A percentile compares a stretch with the other conserved stretches of the same genome.
phyloP scores from a whole-genome alignment of 2,329 filamentous ascomycete genomes.

The Apiospora saccharicola region DNA sequence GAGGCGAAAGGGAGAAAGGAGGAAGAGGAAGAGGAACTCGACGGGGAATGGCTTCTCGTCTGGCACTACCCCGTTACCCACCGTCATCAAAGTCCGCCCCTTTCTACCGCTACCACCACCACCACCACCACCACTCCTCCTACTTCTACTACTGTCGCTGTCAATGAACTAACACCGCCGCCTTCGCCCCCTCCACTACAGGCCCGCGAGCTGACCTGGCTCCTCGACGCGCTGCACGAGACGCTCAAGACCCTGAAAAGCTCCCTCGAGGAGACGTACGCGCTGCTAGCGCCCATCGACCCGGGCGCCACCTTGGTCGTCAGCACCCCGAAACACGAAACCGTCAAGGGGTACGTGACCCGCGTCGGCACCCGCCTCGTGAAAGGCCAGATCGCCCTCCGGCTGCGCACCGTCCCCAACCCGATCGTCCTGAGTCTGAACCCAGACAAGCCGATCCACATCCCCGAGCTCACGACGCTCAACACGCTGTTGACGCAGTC shows the following conservation, averaged over 20 bases:
- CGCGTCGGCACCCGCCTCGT: constrained; percentile 89
- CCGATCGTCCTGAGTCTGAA: constrained; percentile 57
- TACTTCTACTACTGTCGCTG: background rate
- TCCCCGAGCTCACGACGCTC: constrained; percentile 75
- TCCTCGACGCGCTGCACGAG: constrained; percentile 57
- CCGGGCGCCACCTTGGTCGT: constrained; percentile 89
- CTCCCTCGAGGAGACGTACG: constrained; percentile 88
- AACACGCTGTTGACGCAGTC: constrained; percentile 82
- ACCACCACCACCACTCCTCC: background rate
- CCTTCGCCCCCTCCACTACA: constrained; percentile 27
- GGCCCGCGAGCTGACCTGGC: constrained; percentile 61
- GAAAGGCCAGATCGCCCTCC: constrained; percentile 83
- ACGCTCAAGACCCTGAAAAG: constrained; percentile 60
- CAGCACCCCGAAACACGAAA: constrained; percentile 85
- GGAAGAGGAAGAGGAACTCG: constrained; percentile 10
- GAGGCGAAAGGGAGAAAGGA: background rate
- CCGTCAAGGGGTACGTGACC: constrained; percentile 90
- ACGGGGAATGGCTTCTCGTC: constrained; percentile 26
- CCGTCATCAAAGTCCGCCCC: background rate
- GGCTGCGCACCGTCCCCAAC: constrained; percentile 70
- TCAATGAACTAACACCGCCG: background rate
- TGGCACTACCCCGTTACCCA: constrained; percentile 10
- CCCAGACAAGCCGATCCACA: constrained; percentile 58
- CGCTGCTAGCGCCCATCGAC: constrained; percentile 83
- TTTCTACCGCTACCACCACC: background rate